A percentile compares a stretch with the other conserved stretches of the same genome.
phyloP scores from a whole-genome alignment of 2,329 filamentous ascomycete genomes.

The Xylaria sp. region DNA sequence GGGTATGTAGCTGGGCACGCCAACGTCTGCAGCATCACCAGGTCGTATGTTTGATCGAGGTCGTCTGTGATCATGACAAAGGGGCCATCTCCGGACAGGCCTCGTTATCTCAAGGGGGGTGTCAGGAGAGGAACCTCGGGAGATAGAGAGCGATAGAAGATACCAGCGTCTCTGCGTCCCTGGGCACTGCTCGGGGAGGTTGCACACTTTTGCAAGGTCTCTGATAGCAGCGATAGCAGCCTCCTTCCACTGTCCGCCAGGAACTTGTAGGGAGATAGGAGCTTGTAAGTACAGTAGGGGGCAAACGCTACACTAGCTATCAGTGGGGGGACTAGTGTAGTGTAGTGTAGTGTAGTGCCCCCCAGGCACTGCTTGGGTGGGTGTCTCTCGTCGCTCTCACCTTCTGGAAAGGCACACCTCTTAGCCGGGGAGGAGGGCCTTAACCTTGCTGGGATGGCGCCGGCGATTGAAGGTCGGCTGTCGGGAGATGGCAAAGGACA shows the following conservation, averaged over 20 bases:
- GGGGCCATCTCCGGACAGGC: background rate
- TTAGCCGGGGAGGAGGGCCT: background rate
- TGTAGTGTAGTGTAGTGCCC: too few relatives aligned
- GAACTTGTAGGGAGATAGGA: background rate
- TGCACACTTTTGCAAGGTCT: background rate
- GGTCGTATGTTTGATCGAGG: slow-evolving; percentile 10
- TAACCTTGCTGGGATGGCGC: background rate
- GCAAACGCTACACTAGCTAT: background rate
- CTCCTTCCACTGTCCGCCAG: background rate
- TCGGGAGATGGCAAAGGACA: slow-evolving; percentile 19
- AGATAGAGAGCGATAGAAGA: too few relatives aligned
- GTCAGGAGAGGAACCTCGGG: background rate
- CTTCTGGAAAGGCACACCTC: slow-evolving; percentile 21
- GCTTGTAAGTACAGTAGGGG: slow-evolving; percentile 1
- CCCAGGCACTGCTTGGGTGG: too few relatives aligned
- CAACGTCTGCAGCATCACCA: slow-evolving; percentile 4
- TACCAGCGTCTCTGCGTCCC: too few relatives aligned
- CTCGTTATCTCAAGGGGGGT: slow-evolving; percentile 2
- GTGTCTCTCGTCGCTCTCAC: slow-evolving; percentile 14
- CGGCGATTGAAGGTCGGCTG: background rate
- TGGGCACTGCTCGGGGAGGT: background rate
- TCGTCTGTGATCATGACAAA: background rate
- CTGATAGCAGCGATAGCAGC: slow-evolving; percentile 3
- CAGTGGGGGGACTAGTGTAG: background rate
- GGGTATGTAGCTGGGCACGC: background rate